A percentile compares a stretch with the other conserved stretches of the same genome.
These are phyloP conservation scores for Forsythia suspensa DNA, from an alignment of 257 asterid genomes.

Conservation along the genomic window DNA sequence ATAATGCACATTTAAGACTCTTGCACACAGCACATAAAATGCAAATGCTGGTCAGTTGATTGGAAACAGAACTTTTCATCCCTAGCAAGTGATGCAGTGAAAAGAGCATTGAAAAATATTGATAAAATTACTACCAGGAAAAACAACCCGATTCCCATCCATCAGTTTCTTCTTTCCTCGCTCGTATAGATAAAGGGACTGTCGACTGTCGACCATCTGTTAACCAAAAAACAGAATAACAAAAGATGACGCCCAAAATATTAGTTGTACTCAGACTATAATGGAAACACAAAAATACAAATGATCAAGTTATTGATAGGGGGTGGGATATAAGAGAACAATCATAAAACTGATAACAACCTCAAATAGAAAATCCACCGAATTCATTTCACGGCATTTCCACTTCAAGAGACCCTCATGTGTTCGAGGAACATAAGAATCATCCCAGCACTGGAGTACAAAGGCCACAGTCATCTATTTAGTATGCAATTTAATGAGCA, in stretches of 20 bases:
- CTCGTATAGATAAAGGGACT: constrained; percentile 65
- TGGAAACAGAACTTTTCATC: constrained; percentile 7
- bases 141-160: constrained; percentile 76
- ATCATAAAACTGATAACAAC: constrained; percentile 35
- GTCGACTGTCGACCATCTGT: constrained; percentile 68
- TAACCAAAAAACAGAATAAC: constrained; percentile 7
- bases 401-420: constrained; percentile 98
- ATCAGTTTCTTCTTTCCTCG: constrained; percentile 81
- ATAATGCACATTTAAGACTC: neutral
- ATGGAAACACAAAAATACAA: neutral
- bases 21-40: neutral
- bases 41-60: neutral
- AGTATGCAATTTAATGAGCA: too few relatives aligned
- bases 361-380: constrained; percentile 98
- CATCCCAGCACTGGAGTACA: constrained; percentile 87
- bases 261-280: neutral
- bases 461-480: constrained; percentile 7
- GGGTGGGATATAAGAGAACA: neutral
- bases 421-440: constrained; percentile 92
- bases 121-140: constrained; percentile 64
- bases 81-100: neutral
- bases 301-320: constrained; percentile 6
- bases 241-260: neutral
- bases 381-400: constrained; percentile 89
- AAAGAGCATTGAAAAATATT: neutral